These are phyloP conservation scores for Raphanus sativus DNA, from an alignment of 345 rosid genomes.

Conservation along the genomic window DNA sequence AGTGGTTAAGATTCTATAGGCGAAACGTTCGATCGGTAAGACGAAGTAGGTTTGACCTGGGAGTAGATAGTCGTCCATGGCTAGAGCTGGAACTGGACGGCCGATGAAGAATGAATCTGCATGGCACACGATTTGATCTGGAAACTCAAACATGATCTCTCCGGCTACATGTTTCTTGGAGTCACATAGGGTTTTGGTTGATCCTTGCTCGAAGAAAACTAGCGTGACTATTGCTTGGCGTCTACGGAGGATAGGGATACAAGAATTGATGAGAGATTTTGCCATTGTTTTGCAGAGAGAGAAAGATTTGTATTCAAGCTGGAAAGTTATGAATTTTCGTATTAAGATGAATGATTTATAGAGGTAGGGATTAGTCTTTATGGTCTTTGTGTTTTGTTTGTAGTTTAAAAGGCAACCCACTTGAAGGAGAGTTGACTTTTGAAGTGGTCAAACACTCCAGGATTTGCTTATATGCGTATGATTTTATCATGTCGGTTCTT, in stretches of 20 bases:
- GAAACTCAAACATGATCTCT: constrained; percentile 86
- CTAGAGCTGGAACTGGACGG: constrained; percentile 60
- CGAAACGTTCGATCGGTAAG: constrained; percentile 71
- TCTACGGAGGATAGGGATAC: constrained; percentile 23
- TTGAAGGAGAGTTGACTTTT: constrained; percentile 40
- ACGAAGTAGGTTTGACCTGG: constrained; percentile 78
- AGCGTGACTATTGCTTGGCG: constrained; percentile 45
- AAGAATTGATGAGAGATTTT: constrained; percentile 34
- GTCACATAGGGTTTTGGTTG: constrained; percentile 48
- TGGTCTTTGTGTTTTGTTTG: constrained; percentile 31
- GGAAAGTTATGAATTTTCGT: constrained; percentile 31
- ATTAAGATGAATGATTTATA: background rate
- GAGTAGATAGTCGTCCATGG: constrained; percentile 64
- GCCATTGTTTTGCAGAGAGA: constrained; percentile 41
- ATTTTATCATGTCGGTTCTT: constrained; percentile 32
- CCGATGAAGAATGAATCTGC: constrained; percentile 94
- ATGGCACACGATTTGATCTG: constrained; percentile 76
- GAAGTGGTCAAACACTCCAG: constrained; percentile 27
- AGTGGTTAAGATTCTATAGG: constrained; percentile 50
- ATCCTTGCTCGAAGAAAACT: constrained; percentile 58
- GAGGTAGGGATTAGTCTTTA: background rate
- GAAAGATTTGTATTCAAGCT: background rate
- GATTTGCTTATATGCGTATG: constrained; percentile 15
- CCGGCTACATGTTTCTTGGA: constrained; percentile 69
- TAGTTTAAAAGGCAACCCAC: constrained; percentile 26